A percentile compares a stretch with the other conserved stretches of the same genome.
Conservation (phyloP, 495 filamentous ascomycete species). For the Lepraria neglecta region DNA sequence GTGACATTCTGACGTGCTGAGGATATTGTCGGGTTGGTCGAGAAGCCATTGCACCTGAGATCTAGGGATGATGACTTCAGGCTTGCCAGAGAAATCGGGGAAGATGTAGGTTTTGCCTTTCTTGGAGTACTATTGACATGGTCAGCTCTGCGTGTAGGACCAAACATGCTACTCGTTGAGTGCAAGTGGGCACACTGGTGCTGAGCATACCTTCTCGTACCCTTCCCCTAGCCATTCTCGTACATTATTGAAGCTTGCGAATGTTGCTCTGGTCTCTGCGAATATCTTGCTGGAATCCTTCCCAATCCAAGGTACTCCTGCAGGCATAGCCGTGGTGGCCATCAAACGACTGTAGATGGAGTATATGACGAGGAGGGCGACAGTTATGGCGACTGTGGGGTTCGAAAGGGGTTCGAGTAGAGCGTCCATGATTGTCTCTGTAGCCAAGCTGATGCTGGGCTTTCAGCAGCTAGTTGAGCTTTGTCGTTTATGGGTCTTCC, state of each 20-base stretch:
- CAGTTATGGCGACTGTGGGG: background rate
- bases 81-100: constrained; percentile 32
- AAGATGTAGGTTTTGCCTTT: constrained; percentile 34
- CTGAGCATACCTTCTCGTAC: constrained; percentile 15
- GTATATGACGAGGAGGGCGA: background rate
- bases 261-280: constrained; percentile 3
- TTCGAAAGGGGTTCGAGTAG: background rate
- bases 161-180: background rate
- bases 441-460: background rate
- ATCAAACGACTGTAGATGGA: constrained; percentile 4
- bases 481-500: too few species aligned
- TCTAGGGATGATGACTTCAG: constrained; percentile 33
- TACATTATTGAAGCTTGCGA: constrained; percentile 14
- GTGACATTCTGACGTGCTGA: constrained; percentile 27
- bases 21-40: constrained; percentile 29
- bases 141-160: background rate
- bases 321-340: constrained; percentile 3
- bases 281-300: constrained; percentile 15
- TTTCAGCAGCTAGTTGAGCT: too few species aligned
- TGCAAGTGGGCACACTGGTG: too few species aligned
- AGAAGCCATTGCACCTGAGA: constrained; percentile 27
- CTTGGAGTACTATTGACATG: constrained; percentile 29
- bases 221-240: constrained; percentile 8
- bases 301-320: constrained; percentile 15
- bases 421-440: too few species aligned